Evolutionary conservation across 139 green algal species (phyloP).

Genomic region (Micractinium sp.): DNA sequence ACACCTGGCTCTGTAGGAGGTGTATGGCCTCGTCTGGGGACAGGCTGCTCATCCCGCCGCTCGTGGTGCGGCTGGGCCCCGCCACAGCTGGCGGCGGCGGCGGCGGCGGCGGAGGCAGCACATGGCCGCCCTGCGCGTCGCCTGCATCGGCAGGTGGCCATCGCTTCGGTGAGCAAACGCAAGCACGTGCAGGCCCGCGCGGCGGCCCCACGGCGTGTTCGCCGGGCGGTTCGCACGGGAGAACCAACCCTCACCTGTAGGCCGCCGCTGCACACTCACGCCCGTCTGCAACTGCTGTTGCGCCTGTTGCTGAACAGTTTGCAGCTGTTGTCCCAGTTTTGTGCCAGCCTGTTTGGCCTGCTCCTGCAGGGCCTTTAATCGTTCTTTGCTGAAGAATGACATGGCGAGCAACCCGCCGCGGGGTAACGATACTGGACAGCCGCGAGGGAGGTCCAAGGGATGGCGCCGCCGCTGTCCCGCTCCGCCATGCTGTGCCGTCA

Average conservation of each 20-base stretch:
- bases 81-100: background rate
- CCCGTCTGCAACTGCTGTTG: background rate
- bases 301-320: background rate
- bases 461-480: too few species aligned
- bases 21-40: constrained; percentile 21
- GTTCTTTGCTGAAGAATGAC: constrained; percentile 3
- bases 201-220: background rate
- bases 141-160: background rate
- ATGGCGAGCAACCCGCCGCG: too few species aligned
- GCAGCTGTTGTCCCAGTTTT: background rate
- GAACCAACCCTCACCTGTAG: background rate
- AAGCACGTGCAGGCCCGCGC: background rate
- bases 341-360: background rate
- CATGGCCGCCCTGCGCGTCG: background rate
- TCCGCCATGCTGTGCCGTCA: too few species aligned
- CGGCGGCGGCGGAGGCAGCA: background rate
- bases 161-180: background rate
- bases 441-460: too few species aligned
- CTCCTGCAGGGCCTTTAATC: background rate
- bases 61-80: constrained; percentile 8
- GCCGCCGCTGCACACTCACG: background rate
- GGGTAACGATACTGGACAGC: too few species aligned
- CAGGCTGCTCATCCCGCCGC: constrained; percentile 22
- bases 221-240: too few species aligned
- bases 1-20: constrained; percentile 32